A percentile compares a stretch with the other conserved stretches of the same genome.
phyloP scores from a whole-genome alignment of 176 grass and related monocot genomes.

The Elaeis guineensis region DNA sequence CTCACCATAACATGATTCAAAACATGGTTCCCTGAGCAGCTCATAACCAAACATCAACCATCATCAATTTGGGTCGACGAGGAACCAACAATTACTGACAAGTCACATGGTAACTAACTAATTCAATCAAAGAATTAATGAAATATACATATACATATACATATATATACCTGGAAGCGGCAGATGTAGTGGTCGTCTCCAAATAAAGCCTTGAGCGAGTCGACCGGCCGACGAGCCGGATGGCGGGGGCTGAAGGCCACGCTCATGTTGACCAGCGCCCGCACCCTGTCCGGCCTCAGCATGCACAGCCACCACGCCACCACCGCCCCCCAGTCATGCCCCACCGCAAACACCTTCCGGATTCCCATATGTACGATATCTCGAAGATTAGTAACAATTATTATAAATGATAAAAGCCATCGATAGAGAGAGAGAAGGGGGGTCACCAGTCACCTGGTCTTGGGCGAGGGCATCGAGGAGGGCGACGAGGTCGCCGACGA shows the following conservation, averaged over 20 bases:
- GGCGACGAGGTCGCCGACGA: constrained; percentile 73
- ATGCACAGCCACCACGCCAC: constrained; percentile 74
- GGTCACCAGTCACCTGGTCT: constrained; percentile 22
- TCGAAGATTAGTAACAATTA: too few species aligned
- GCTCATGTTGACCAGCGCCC: constrained; percentile 64
- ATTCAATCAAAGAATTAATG: too few species aligned
- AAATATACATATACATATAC: constrained; percentile 11
- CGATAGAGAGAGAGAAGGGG: too few species aligned
- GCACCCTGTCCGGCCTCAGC: constrained; percentile 61
- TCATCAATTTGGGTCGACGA: too few species aligned
- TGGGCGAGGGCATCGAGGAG: constrained; percentile 57
- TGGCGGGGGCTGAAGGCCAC: constrained; percentile 30
- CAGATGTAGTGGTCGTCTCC: constrained; percentile 71
- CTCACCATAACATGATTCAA: too few species aligned
- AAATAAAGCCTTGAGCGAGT: constrained; percentile 33
- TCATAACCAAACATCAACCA: too few species aligned
- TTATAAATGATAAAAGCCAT: too few species aligned
- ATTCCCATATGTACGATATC: too few species aligned
- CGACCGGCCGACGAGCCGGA: constrained; percentile 31
- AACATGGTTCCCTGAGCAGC: too few species aligned
- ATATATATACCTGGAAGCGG: constrained; percentile 52
- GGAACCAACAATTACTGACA: too few species aligned
- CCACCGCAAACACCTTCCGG: constrained; percentile 61
- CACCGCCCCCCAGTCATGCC: constrained; percentile 68
- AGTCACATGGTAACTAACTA: too few species aligned